Evolutionary conservation across 2,329 filamentous ascomycete genomes (phyloP), one percentile per base, ranked within the genome.

Genomic region (Botrytis hyacinthi): DNA sequence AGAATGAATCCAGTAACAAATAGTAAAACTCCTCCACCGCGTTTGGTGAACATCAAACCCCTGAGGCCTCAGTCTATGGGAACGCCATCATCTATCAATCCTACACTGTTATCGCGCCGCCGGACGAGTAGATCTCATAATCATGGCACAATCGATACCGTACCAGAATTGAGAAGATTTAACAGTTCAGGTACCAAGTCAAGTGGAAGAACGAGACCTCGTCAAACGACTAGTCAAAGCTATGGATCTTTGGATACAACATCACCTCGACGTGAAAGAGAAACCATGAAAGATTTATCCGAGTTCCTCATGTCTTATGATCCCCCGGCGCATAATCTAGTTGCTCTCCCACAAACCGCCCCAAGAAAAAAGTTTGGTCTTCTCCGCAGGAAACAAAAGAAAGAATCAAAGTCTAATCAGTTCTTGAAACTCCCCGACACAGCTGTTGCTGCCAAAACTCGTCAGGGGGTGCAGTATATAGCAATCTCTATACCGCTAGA

Each of bases 401-500:
- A 72, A 62, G 84, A 81, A 76, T 84, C 78, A 60, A 75, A 75
- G 42, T 9, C 77, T 74, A 79, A 79, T 1, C 76, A 80, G 40
- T 74, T 80, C 35, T 79, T 86, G 74, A 80, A 78, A 70, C 82
- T 90, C 5, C 88, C 88, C 14, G 87, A 90, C 78, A 86, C 85
- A 37, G 87, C 87, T 20, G 83, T 90, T 22, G 85, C 86, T 6
- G 86, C 87, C 12, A 86, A 81, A 51, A 90, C 87, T 0, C 86
- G 80, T 10, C 84, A 82, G 4, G 88, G 88, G 1, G 83, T 88
- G 77, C 84, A 86, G 7, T 86, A 90, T 76, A 89, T 90, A 75
- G 87, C 88, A 73, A 90, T 90, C 70, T 89, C 88, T 0, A 89
- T 90, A 62, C 88, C 88, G 1, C 74, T 86, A 20, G 84, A 88